Evolutionary conservation across 2,329 filamentous ascomycete species (phyloP), one percentile per base, ranked within the genome.

Genomic region (Penicillium sp.): DNA sequence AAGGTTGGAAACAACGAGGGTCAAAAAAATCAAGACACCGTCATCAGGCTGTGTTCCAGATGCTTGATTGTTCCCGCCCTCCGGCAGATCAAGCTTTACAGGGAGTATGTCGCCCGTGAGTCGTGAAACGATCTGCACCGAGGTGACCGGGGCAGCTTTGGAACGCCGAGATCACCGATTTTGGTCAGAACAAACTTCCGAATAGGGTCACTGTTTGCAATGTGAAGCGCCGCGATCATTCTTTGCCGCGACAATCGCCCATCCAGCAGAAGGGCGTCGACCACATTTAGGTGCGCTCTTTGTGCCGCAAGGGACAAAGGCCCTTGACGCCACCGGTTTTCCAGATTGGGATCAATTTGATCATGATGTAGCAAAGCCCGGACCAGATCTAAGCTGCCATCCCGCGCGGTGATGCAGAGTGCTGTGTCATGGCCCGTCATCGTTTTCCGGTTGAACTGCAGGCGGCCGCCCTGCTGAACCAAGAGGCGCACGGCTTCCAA

Each of bases 11-110:
- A 93, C 92, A 33, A 99, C 85, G 35, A 98, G 82, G 0, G 91
- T 93, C 46, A 99, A 76, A 63, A 99, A 96, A 33, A 99, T 91
- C 37, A 99, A 80, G 3, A 93, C 96, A 0, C 95, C 95, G 68
- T 98, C 93, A 70, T 97, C 92, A 8, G 87, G 81, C 19, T 85
- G 84, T 61, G 86, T 82, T 3, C 84, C 81, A 13, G 82, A 79
- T 3, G 82, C 80, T 8, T 88, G 83, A 62, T 85, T 84, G 63
- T 91, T 89, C 61, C 91, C 87, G 69, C 93, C 89, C 66, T 91
- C 93, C 4, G 93, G 92, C 57, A 97, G 89, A 71, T 93, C 92
- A 37, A 98, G 80, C 58, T 90, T 87, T 14, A 97, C 82, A 0
- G 93, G 93, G 56, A 96, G 65, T 24, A 65, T 61, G 47, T 67